Conservation (phyloP, 495 filamentous ascomycete genomes). For the Penicillium subrubescens region DNA sequence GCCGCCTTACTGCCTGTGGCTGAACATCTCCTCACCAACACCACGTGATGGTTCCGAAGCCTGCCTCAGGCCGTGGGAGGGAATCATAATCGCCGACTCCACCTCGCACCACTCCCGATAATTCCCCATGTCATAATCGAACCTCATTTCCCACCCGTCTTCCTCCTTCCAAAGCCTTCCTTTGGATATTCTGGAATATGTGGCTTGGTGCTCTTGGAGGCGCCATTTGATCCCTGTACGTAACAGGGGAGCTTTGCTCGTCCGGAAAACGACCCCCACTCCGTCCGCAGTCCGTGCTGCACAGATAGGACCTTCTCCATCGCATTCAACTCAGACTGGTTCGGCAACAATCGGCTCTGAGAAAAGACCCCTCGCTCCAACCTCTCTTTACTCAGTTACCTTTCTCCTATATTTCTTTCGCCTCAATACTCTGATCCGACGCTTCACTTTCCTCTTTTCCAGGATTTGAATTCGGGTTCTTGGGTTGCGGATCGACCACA, state of each 20-base stretch:
- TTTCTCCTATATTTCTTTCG: neutral
- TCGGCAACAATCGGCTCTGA: conserved; percentile 38
- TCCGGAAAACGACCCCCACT: conserved; percentile 23
- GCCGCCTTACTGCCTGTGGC: conserved; percentile 23
- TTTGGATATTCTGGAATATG: conserved; percentile 15
- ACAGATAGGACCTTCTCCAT: conserved; percentile 29
- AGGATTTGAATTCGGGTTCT: conserved; percentile 25
- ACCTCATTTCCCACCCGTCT: conserved; percentile 9
- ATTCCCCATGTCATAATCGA: conserved; percentile 26
- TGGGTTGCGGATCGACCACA: conserved; percentile 50
- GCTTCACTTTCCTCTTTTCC: conserved; percentile 8
- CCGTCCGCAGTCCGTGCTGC: conserved; percentile 41
- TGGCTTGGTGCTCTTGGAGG: conserved; percentile 17
- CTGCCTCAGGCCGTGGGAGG: conserved; percentile 34
- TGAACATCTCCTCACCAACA: neutral
- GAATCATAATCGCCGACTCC: conserved; percentile 32
- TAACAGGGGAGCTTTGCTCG: conserved; percentile 30
- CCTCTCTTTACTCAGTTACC: neutral
- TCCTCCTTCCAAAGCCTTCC: conserved; percentile 11
- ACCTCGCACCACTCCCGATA: conserved; percentile 28
- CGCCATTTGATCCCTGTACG: conserved; percentile 17
- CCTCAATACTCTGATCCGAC: neutral
- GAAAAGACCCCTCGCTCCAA: conserved; percentile 18
- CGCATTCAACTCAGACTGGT: conserved; percentile 27
- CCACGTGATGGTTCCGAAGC: conserved; percentile 23